Evolutionary conservation across 1,139 yeast species (phyloP), one percentile per base, ranked within the genome.

Genomic region (Pichia cactophila): DNA sequence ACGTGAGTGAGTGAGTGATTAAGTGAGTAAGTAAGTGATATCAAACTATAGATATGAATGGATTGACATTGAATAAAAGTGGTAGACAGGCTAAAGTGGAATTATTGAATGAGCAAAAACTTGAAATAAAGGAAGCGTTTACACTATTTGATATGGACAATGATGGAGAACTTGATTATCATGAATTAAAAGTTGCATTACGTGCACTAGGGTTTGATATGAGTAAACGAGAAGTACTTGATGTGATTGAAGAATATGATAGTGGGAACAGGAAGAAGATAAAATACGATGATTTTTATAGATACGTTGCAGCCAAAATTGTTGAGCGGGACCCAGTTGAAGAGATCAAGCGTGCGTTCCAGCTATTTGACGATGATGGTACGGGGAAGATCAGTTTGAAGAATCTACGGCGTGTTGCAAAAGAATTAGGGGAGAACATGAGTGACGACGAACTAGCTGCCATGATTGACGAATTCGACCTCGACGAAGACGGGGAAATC

Each of bases 381-480:
- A 87, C 94, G 0, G 97, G 98, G 0, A 85, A 83, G 64, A 92
- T 94, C 50, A 75, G 86, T 51, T 72, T 92, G 48, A 77, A 92
- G 57, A 87, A 90, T 62, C 74, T 94, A 51, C 80, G 95, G 66
- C 77, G 94, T 53, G 96, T 92, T 1, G 95, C 97, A 17, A 86
- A 86, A 61, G 97, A 92, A 57, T 70, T 94, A 54, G 97, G 97
- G 1, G 98, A 94, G 66, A 86, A 85, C 60, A 71, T 94, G 52
- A 84, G 88, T 10, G 98, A 92, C 57, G 96, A 89, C 53, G 98
- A 94, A 61, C 73, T 94, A 50, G 77, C 86, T 57, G 97, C 97
- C 12, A 92, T 94, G 98, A 92, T 94, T 57, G 97, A 90, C 56
- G 98, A 92, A 67, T 94, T 94, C 63, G 99, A 94, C 68, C 70